phyloP scores from a whole-genome alignment of 352 stramenopile genomes.

The Peronospora farinosa region DNA sequence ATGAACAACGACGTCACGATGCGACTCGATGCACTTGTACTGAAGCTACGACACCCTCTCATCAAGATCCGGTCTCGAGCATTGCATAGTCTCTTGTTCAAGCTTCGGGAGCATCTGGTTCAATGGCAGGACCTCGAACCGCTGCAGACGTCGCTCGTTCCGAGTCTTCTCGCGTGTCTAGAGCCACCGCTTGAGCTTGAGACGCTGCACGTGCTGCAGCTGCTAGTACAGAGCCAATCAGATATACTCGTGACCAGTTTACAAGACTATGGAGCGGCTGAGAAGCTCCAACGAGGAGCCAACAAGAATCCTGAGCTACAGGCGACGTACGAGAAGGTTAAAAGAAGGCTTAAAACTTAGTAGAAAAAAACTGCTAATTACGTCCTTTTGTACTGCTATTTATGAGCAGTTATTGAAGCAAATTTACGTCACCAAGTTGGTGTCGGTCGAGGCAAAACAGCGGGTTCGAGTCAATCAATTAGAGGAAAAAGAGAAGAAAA shows the following conservation, averaged over 20 bases:
- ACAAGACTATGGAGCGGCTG: slow-evolving; percentile 28
- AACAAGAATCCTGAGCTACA: slow-evolving; percentile 32
- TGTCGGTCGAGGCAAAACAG: not conserved
- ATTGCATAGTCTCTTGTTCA: slow-evolving; percentile 56
- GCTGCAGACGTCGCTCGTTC: slow-evolving; percentile 30
- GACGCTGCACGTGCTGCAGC: slow-evolving; percentile 47
- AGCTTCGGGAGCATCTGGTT: slow-evolving; percentile 56
- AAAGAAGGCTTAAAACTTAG: not conserved
- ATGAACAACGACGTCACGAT: not conserved
- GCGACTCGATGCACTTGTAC: slow-evolving; percentile 33
- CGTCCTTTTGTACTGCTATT: slow-evolving; percentile 6
- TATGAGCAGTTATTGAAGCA: slow-evolving; percentile 31
- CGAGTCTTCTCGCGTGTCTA: slow-evolving; percentile 35
- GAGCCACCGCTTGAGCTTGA: slow-evolving; percentile 36
- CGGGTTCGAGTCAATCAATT: not conserved
- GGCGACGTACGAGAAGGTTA: slow-evolving; percentile 41
- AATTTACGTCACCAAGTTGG: slow-evolving; percentile 33
- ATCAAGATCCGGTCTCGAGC: slow-evolving; percentile 50
- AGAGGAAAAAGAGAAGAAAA: slow-evolving; percentile 1
- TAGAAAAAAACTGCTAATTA: slow-evolving; percentile 6
- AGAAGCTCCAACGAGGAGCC: slow-evolving; percentile 35
- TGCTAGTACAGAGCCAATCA: slow-evolving; percentile 32
- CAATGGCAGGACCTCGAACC: slow-evolving; percentile 27
- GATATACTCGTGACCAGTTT: slow-evolving; percentile 29
- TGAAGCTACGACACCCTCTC: slow-evolving; percentile 61